These are phyloP conservation scores for Lactifluus piperatus DNA, from an alignment of 768 basidiomycete species.

Conservation along the genomic window DNA sequence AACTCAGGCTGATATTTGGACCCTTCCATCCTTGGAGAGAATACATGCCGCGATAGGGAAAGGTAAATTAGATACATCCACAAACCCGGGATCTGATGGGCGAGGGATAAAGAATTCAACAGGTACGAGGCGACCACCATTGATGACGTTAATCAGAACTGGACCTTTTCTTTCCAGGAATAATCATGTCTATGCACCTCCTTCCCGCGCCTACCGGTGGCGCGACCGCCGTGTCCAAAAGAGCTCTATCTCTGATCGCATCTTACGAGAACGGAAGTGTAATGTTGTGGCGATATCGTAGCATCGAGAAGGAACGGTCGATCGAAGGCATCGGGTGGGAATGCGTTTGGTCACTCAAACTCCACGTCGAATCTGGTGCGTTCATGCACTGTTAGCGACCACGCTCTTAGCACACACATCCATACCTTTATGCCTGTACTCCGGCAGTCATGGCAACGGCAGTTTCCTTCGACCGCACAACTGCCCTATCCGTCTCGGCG, in stretches of 20 bases:
- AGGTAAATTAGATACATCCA: constrained; percentile 25
- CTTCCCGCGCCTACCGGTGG: constrained; percentile 23
- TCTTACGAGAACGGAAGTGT: constrained; percentile 89
- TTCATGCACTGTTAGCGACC: neutral
- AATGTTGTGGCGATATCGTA: constrained; percentile 48
- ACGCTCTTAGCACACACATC: neutral
- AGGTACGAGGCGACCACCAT: constrained; percentile 32
- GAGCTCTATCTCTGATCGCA: constrained; percentile 51
- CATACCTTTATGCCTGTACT: neutral
- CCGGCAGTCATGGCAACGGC: constrained; percentile 77
- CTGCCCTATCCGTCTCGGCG: constrained; percentile 77
- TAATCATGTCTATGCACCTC: constrained; percentile 84
- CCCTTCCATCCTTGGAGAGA: constrained; percentile 55
- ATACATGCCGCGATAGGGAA: constrained; percentile 83
- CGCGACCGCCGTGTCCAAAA: neutral
- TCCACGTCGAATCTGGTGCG: constrained; percentile 69
- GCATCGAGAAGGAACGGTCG: constrained; percentile 36
- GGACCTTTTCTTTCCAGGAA: constrained; percentile 39
- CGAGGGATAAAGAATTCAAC: constrained; percentile 43
- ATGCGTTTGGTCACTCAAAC: constrained; percentile 51
- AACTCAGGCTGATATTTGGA: constrained; percentile 79
- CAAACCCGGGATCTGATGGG: constrained; percentile 33
- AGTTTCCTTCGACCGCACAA: constrained; percentile 45
- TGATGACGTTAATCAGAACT: neutral
- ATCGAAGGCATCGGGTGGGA: constrained; percentile 73